These are phyloP conservation scores for Crepidotus variabilis DNA, from an alignment of 768 basidiomycete genomes.

Conservation along the genomic window DNA sequence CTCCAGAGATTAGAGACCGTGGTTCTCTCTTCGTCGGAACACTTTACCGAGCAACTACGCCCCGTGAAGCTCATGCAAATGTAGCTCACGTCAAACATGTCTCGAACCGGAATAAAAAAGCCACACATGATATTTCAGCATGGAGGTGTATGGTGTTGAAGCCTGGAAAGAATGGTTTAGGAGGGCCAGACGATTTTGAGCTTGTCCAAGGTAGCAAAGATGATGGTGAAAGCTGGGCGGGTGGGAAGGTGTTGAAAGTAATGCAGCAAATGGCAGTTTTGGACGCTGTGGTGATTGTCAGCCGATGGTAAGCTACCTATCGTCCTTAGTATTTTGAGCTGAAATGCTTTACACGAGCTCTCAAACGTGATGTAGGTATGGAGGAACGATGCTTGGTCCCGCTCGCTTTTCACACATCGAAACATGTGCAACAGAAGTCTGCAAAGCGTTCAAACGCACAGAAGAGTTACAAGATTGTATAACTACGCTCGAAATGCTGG, in stretches of 20 bases:
- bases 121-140: conserved; percentile 71
- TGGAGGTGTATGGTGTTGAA: conserved; percentile 79
- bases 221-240: conserved; percentile 76
- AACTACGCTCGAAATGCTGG: conserved; percentile 52
- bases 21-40: conserved; percentile 69
- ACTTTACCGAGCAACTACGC: conserved; percentile 51
- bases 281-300: conserved; percentile 78
- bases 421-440: conserved; percentile 71
- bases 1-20: conserved; percentile 74
- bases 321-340: neutral
- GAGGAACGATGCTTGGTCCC: conserved; percentile 77
- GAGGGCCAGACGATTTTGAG: conserved; percentile 75
- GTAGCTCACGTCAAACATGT: conserved; percentile 53
- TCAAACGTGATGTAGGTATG: conserved; percentile 49
- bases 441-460: conserved; percentile 57
- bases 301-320: conserved; percentile 55
- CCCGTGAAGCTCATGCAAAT: conserved; percentile 45
- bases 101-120: conserved; percentile 53
- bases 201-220: conserved; percentile 61
- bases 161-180: conserved; percentile 58
- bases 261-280: conserved; percentile 70
- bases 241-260: conserved; percentile 54
- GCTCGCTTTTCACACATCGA: conserved; percentile 75
- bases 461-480: conserved; percentile 68
- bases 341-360: neutral